Evolutionary conservation across 306 rosid species (phyloP).

Genomic region (Acacia crassicarpa): DNA sequence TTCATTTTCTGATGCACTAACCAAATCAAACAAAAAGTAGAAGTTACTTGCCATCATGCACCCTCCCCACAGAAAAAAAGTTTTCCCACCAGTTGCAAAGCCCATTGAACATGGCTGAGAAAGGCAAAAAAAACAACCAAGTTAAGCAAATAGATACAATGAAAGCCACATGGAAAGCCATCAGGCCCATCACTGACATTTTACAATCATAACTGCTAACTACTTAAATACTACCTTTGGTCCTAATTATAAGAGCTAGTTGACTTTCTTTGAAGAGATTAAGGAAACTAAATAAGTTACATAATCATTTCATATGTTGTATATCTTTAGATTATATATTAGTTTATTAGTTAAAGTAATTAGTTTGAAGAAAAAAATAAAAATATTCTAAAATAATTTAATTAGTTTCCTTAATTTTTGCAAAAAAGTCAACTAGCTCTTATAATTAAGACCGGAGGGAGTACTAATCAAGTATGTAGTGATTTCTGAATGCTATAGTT

Average conservation of each 20-base stretch:
- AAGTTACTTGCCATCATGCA: constrained; percentile 96
- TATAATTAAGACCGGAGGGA: too few species aligned
- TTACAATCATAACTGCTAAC: constrained; percentile 10
- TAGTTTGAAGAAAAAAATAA: too few species aligned
- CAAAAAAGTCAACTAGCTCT: too few species aligned
- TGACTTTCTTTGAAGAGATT: too few species aligned
- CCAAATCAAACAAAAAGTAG: constrained; percentile 9
- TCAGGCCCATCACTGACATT: neutral
- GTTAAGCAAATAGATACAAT: neutral
- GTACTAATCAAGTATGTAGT: neutral
- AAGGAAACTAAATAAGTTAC: too few species aligned
- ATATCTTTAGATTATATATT: too few species aligned
- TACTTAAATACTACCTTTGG: constrained; percentile 3
- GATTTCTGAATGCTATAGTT: neutral
- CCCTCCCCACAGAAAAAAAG: constrained; percentile 99
- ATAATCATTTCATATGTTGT: too few species aligned
- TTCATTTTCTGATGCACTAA: neutral
- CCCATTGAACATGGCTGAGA: constrained; percentile 98
- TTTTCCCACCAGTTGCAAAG: constrained; percentile 97
- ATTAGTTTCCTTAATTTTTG: too few species aligned
- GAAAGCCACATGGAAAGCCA: neutral
- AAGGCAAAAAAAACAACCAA: neutral
- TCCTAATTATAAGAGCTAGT: too few species aligned
- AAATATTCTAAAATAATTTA: too few species aligned
- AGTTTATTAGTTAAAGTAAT: too few species aligned